A percentile compares a stretch with the other conserved stretches of the same genome.
These are phyloP conservation scores for Lentinula boryana DNA, from an alignment of 768 basidiomycete genomes.

Conservation along the genomic window DNA sequence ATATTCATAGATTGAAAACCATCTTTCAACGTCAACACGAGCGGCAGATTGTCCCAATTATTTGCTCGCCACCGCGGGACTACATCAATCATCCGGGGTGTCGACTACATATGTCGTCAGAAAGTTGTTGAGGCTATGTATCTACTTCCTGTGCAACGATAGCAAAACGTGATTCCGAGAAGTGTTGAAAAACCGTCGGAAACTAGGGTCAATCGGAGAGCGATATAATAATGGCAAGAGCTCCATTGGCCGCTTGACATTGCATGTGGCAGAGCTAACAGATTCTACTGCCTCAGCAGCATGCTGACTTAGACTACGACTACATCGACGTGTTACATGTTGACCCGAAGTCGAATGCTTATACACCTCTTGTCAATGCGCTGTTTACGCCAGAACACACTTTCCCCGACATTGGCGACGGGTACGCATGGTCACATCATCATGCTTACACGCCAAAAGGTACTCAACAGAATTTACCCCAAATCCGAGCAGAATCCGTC, in stretches of 20 bases:
- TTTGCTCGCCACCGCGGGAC: neutral
- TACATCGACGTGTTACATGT: neutral
- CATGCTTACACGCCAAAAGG: neutral
- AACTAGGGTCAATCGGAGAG: neutral
- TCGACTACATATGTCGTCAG: too few species aligned
- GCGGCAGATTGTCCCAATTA: neutral
- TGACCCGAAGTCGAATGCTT: neutral
- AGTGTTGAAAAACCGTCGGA: neutral
- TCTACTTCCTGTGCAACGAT: neutral
- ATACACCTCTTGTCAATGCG: neutral
- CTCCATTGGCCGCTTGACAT: neutral
- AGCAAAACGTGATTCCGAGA: neutral
- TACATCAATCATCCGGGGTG: neutral
- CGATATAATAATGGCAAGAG: neutral
- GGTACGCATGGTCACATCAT: constrained; percentile 2
- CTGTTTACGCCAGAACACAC: neutral
- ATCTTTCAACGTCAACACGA: constrained; percentile 1
- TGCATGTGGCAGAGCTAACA: neutral
- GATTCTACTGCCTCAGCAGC: neutral
- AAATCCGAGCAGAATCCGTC: neutral
- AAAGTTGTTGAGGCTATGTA: too few species aligned
- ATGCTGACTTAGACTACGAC: neutral
- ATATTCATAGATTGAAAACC: neutral
- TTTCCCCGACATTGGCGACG: neutral
- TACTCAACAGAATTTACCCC: neutral